phyloP scores from a whole-genome alignment of 306 rosid genomes.

The Citrullus amarus region DNA sequence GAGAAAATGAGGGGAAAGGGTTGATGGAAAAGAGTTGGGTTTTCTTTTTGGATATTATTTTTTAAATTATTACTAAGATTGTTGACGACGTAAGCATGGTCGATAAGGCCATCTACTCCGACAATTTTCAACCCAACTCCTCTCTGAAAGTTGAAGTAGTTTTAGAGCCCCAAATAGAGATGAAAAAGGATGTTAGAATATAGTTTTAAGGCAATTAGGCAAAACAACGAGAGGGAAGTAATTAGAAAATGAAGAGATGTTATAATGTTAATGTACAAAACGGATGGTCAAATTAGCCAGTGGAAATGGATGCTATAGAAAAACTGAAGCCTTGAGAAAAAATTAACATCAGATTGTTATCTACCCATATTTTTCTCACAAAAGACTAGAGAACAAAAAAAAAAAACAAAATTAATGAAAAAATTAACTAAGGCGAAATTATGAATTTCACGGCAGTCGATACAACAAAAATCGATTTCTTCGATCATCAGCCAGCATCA shows the following conservation, averaged over 20 bases:
- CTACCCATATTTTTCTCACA: neutral
- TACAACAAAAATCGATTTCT: neutral
- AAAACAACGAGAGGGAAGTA: neutral
- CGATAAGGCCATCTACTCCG: no score
- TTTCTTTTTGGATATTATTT: no score
- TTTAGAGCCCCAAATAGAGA: no score
- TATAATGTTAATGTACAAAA: slow-evolving; percentile 2
- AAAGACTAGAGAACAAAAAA: neutral
- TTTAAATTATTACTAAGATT: no score
- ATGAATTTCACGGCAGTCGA: neutral
- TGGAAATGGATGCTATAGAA: neutral
- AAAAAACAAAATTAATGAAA: neutral
- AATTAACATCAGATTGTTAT: slow-evolving; percentile 2
- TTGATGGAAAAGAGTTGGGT: no score
- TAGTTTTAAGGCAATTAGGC: no score
- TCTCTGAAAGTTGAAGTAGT: no score
- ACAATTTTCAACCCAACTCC: no score
- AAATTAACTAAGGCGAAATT: neutral
- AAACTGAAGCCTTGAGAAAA: neutral
- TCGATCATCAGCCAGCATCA: neutral
- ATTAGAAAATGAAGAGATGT: neutral
- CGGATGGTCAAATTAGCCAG: neutral
- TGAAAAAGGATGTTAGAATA: no score
- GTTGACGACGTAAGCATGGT: no score
- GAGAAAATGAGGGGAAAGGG: no score